Percentiles rank a stretch among this genome's conserved stretches.
phyloP scores from a whole-genome alignment of 2,329 filamentous ascomycete species.

The Epichloe baconii region DNA sequence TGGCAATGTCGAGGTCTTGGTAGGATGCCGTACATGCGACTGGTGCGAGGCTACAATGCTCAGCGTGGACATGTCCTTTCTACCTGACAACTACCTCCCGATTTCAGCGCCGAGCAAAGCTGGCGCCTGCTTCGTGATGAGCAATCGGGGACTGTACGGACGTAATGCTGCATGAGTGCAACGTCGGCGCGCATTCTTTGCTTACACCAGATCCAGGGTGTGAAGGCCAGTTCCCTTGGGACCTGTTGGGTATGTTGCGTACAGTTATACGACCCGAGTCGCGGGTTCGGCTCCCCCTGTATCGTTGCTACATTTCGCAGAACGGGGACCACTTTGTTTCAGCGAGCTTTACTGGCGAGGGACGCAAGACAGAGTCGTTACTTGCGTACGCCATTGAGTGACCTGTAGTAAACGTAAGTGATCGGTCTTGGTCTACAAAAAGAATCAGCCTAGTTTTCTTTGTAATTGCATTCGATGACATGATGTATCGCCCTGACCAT shows the following conservation, averaged over 20 bases:
- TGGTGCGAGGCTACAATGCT: not conserved
- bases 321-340: constrained; percentile 1
- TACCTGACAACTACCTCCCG: not conserved
- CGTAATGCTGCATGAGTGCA: not conserved
- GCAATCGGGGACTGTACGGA: not conserved
- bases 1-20: not conserved
- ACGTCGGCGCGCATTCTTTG: not conserved
- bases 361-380: constrained; percentile 35
- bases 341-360: not conserved
- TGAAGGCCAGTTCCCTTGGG: too few species aligned
- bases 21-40: not conserved
- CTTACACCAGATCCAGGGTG: too few species aligned
- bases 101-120: not conserved
- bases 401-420: not conserved
- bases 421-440: too few species aligned
- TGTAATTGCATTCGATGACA: too few species aligned
- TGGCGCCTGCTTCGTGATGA: not conserved
- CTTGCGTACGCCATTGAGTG: constrained; percentile 18
- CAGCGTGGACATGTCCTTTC: not conserved
- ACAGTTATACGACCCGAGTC: not conserved
- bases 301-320: not conserved
- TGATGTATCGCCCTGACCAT: too few species aligned
- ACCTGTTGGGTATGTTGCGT: too few species aligned
- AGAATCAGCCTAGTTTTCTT: too few species aligned
- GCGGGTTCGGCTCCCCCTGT: not conserved